Evolutionary conservation across 345 rosid genomes (phyloP).

Genomic region (Syzygium grande): DNA sequence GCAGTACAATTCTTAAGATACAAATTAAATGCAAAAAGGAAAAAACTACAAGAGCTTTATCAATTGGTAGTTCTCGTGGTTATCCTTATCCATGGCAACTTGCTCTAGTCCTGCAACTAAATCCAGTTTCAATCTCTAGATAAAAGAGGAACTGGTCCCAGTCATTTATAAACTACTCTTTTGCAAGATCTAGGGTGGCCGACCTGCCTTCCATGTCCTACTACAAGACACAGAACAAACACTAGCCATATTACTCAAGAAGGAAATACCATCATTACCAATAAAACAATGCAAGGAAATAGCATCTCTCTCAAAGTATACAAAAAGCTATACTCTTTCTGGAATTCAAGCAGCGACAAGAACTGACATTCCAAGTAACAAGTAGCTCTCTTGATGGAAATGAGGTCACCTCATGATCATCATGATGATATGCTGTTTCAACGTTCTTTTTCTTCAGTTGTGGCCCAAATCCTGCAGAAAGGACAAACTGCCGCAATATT

Average conservation of each 20-base stretch:
- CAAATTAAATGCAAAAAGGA: neutral
- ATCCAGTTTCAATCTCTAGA: neutral
- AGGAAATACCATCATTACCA: neutral
- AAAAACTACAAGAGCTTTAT: neutral
- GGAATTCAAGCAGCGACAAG: neutral
- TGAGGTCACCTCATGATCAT: constrained; percentile 52
- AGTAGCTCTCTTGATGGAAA: neutral
- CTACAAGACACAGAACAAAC: neutral
- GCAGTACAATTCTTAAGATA: neutral
- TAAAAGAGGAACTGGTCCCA: neutral
- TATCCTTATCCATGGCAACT: neutral
- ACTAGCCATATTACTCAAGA: neutral
- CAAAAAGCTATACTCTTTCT: neutral
- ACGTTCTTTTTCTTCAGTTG: constrained; percentile 45
- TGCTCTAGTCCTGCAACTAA: neutral
- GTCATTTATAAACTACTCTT: neutral
- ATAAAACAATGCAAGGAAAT: neutral
- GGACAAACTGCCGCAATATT: constrained; percentile 72
- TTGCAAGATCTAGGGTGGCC: neutral
- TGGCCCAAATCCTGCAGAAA: constrained; percentile 85
- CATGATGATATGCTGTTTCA: constrained; percentile 35
- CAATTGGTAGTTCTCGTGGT: neutral
- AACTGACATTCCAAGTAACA: neutral
- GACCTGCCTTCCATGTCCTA: neutral
- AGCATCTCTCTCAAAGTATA: neutral